These are phyloP conservation scores for Pachysandra terminalis DNA, from an alignment of 164 flowering plant genomes.

Conservation along the genomic window DNA sequence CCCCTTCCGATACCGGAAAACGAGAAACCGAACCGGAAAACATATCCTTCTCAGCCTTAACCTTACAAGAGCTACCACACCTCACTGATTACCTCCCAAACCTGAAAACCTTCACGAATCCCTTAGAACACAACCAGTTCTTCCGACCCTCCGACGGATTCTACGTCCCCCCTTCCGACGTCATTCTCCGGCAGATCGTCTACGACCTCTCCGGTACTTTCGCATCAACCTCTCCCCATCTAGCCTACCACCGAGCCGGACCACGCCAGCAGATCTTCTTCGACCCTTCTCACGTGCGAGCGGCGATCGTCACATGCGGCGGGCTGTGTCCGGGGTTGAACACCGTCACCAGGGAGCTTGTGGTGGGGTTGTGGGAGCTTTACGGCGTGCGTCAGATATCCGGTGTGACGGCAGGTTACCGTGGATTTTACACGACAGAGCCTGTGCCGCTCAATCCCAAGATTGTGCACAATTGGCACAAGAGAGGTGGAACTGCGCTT, in stretches of 20 bases:
- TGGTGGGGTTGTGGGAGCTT: constrained; percentile 70
- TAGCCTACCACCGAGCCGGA: constrained; percentile 72
- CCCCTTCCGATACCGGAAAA: background rate
- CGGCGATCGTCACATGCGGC: constrained; percentile 81
- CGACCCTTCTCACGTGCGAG: constrained; percentile 35
- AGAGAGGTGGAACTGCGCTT: constrained; percentile 65
- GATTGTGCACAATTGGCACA: constrained; percentile 64
- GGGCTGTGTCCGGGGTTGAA: constrained; percentile 90
- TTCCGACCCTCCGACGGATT: constrained; percentile 42
- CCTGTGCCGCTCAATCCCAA: constrained; percentile 48
- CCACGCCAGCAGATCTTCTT: constrained; percentile 57
- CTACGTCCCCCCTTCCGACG: constrained; percentile 28
- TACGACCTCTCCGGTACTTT: constrained; percentile 25
- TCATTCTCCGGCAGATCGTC: constrained; percentile 21
- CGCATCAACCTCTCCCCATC: background rate
- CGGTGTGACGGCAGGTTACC: constrained; percentile 67
- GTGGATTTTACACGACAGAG: constrained; percentile 63
- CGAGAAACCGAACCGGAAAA: constrained; percentile 5
- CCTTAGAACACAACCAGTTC: constrained; percentile 44
- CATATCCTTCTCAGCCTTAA: constrained; percentile 12
- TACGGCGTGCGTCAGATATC: constrained; percentile 64
- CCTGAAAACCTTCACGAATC: constrained; percentile 43
- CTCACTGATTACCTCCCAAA: constrained; percentile 42
- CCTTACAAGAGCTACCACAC: constrained; percentile 41
- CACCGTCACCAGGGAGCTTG: constrained; percentile 77